A percentile compares a stretch with the other conserved stretches of the same genome.
Conservation (phyloP, 2,329 filamentous ascomycete genomes). For the Epichloe hybrida region DNA sequence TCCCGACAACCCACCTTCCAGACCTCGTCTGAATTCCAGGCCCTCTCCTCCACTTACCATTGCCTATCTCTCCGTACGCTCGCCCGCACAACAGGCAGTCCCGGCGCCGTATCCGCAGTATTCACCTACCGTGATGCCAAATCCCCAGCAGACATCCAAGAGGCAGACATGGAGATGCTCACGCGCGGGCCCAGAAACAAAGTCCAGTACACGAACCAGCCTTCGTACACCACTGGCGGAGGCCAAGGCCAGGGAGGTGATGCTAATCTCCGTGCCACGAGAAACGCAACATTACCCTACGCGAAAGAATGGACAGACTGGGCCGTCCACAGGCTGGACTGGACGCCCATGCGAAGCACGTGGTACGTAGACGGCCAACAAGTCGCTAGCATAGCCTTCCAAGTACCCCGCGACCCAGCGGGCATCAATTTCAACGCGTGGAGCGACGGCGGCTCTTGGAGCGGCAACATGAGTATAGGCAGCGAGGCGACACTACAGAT, state of each 20-base stretch:
- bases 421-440: constrained; percentile 46
- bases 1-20: constrained; percentile 30
- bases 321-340: constrained; percentile 34
- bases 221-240: constrained; percentile 24
- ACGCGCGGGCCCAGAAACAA: constrained; percentile 29
- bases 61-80: constrained; percentile 32
- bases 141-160: constrained; percentile 20
- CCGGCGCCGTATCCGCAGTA: constrained; percentile 37
- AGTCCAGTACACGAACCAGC: constrained; percentile 49
- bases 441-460: constrained; percentile 47
- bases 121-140: constrained; percentile 35
- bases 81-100: constrained; percentile 32
- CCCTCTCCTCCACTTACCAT: constrained; percentile 14
- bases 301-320: constrained; percentile 36
- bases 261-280: constrained; percentile 31
- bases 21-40: constrained; percentile 34
- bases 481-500: constrained; percentile 42
- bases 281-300: constrained; percentile 32
- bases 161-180: constrained; percentile 35
- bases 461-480: constrained; percentile 40
- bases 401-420: constrained; percentile 38
- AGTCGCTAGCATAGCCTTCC: constrained; percentile 38
- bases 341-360: constrained; percentile 27
- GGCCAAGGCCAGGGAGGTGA: constrained; percentile 23
- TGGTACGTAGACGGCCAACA: constrained; percentile 43